Conservation (phyloP, 139 green algal species). For the Coelastrella sp. region DNA sequence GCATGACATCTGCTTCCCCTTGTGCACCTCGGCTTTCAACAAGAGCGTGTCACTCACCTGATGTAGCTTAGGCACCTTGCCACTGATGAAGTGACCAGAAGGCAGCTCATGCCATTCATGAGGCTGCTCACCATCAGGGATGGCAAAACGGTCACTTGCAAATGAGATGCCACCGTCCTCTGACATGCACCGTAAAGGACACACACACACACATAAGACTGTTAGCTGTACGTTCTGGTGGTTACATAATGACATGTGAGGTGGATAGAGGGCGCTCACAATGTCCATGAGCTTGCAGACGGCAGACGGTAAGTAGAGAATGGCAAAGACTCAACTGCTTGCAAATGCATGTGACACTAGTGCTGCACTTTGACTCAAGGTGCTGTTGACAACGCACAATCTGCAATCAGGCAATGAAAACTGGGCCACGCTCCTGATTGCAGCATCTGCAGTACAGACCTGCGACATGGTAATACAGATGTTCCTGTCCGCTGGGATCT, state of each 20-base stretch:
- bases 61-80: constrained; percentile 53
- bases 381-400: background rate
- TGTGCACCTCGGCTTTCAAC: background rate
- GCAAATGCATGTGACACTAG: too few relatives aligned
- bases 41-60: background rate
- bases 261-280: too few relatives aligned
- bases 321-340: too few relatives aligned
- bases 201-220: too few relatives aligned
- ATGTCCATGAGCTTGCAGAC: too few relatives aligned
- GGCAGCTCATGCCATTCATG: constrained; percentile 72
- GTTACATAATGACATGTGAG: too few relatives aligned
- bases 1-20: background rate
- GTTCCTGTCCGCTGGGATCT: constrained; percentile 61
- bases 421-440: background rate
- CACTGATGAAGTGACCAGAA: constrained; percentile 75
- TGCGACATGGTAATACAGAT: constrained; percentile 67
- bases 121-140: constrained; percentile 42
- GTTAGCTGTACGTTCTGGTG: too few relatives aligned
- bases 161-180: constrained; percentile 66
- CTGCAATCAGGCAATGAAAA: too few relatives aligned
- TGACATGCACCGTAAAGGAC: too few relatives aligned
- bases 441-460: background rate
- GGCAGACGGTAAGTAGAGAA: too few relatives aligned
- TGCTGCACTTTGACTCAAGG: too few relatives aligned
- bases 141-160: constrained; percentile 51